Base-by-base conservation (phyloP, 148 eudicot genomes). In the Dianthus caryophyllus region DNA sequence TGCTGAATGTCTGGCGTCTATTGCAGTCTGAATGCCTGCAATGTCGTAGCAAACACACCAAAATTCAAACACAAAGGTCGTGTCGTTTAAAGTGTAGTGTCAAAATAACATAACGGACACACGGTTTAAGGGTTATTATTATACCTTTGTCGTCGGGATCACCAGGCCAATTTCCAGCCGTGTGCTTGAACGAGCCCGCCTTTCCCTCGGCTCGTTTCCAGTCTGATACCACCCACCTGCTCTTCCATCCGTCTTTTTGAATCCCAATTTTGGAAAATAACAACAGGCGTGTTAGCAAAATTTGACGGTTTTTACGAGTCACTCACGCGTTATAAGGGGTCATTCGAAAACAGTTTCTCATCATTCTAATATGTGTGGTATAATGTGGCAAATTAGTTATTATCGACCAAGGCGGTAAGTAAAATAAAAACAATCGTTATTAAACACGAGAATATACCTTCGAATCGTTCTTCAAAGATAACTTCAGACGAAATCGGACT, bases 391-490 rank as follows among this genome's bases (percentile, higher is more conserved):
- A 33, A 2, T n/a, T n/a, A n/a, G n/a, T n/a, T n/a, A n/a, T n/a
- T n/a, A n/a, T n/a, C n/a, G n/a, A n/a, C n/a, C n/a, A n/a, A n/a
- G n/a, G n/a, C n/a, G n/a, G n/a, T n/a, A n/a, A n/a, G n/a, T n/a
- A n/a, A n/a, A n/a, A n/a, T n/a, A n/a, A n/a, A n/a, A n/a, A n/a
- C n/a, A n/a, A n/a, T n/a, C n/a, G n/a, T n/a, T n/a, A n/a, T n/a
- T n/a, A n/a, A n/a, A n/a, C n/a, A n/a, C n/a, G n/a, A n/a, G n/a
- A n/a, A n/a, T n/a, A n/a, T 79, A 93, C 98, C 98, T 73, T 87
- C 98, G 52, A 93, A 93, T 12, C 83, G 81, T 73, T 93, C 98
- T 75, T 93, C 98, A 47, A 93, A 93, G 62, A 93, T 80, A 64
- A 93, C 81, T 59, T 89, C 96, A 44, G 93, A 78, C 47, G 74